phyloP scores from a whole-genome alignment of 164 flowering plant genomes.

The Nymphaea thermarum region DNA sequence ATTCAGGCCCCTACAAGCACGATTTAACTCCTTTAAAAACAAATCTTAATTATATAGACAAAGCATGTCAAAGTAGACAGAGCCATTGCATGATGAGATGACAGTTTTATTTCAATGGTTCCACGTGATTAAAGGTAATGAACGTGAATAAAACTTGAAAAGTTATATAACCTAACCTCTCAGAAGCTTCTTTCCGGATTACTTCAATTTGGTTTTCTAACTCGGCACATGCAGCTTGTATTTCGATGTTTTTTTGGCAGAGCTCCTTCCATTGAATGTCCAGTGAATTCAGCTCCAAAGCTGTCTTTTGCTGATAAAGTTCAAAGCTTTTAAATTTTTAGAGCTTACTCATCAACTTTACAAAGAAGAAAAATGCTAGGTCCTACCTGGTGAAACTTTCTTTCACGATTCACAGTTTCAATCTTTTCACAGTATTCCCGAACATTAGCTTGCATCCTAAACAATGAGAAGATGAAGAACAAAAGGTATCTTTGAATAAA shows the following conservation, averaged over 20 bases:
- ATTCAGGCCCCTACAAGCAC: conserved; percentile 50
- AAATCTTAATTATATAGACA: no score
- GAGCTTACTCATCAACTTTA: background rate
- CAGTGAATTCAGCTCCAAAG: conserved; percentile 68
- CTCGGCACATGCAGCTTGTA: conserved; percentile 60
- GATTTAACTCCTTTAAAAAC: background rate
- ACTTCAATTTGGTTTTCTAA: conserved; percentile 46
- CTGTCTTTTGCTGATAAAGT: conserved; percentile 72
- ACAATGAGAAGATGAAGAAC: conserved; percentile 1
- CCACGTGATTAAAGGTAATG: no score
- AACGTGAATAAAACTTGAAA: conserved; percentile 1
- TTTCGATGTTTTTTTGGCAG: conserved; percentile 74
- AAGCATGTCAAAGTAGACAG: no score
- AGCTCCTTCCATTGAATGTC: conserved; percentile 88
- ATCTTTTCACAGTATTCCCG: conserved; percentile 53
- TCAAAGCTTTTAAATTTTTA: background rate
- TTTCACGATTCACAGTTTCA: conserved; percentile 80
- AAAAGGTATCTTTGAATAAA: background rate
- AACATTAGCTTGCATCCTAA: conserved; percentile 70
- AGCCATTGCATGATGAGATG: no score
- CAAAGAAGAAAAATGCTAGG: background rate
- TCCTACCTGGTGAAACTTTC: conserved; percentile 88
- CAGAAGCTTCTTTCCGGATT: conserved; percentile 52
- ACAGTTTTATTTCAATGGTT: no score
- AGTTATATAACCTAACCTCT: conserved; percentile 50